Base-by-base conservation (phyloP, 768 basidiomycete genomes). In the Lenzites betulinus region DNA sequence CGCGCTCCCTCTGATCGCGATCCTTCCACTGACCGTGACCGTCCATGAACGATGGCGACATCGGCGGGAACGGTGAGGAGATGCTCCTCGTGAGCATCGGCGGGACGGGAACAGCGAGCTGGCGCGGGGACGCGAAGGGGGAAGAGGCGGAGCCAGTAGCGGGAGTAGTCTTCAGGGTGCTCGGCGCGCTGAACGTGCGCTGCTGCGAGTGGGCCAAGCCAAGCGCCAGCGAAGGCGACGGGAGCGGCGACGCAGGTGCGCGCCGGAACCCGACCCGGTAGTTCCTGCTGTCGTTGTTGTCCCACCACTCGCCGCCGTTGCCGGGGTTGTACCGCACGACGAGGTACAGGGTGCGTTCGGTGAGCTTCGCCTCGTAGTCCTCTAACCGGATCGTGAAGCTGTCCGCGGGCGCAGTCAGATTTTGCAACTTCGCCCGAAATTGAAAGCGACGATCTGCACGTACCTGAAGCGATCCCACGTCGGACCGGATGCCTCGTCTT, bases 271-370 rank as follows among this genome's bases (percentile, higher is more conserved):
- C 79, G 53, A 97, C 76, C 25, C 82, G 77, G 77, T 95, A 98
- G 71, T 98, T 95, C 63, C 71, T 64, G 0, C 87, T 88, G 3
- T 66, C 74, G 66, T 96, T 96, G 71, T 94, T 95, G 75, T 98
- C 96, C 96, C 96, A 98, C 81, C 89, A 90, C 76, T 98, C 95
- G 1, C 83, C 83, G 18, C 79, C 83, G 8, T 74, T 69, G 68
- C 80, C 73, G 69, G 69, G 65, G 46, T 62, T 53, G 53, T 80
- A 87, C 49, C 91, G 75, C 11, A 81, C 81, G 55, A 84, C 88
- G 16, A 91, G 75, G 79, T 78, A 88, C 54, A 92, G 70, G 2
- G 79, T 82, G 30, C 86, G 76, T 0, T 78, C 75, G 22, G 75
- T 71, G 8, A 91, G 75, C 59, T 72, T 74, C 8, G 70, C 70